Evolutionary conservation across 345 rosid species (phyloP), one percentile per base, ranked within the genome.

Genomic region (Noccaea caerulescens): DNA sequence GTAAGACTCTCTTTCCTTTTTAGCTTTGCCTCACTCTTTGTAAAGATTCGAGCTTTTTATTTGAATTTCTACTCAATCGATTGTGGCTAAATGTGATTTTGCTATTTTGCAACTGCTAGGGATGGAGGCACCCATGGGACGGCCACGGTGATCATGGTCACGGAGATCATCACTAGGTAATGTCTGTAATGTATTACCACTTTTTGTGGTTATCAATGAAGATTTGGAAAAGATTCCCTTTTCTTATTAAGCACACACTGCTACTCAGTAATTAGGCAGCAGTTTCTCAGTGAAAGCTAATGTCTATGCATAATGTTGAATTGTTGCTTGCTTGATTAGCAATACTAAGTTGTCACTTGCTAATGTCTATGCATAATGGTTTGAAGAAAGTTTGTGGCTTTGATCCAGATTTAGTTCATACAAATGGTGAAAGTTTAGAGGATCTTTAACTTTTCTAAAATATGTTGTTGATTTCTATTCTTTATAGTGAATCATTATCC

Each of bases 51-150:
- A 38, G 18, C 10, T 49, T 54, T 27, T 32, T 18, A 16, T 1
- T 63, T 49, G 4, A 12, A 9, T 49, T 49, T 7, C 10, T 36
- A 33, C 41, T 68, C 62, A 36, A 63, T 36, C 13, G 4, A 58
- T 36, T 51, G 18, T 63, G 16, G 25, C 55, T 60, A 7, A 60
- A 36, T 63, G 5, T 58, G 73, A 43, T 68, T n/a, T 65, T 10
- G 13, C 30, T 27, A 13, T 9, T 55, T 69, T 73, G 33, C 54
- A 44, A 44, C 23, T 73, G 62, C 3, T 73, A 93, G 98, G 98
- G 98, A 32, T 93, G 97, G 97, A 71, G 97, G 44, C 99, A 91
- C 77, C 99, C 97, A 4, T 94, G 99, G 99, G 99, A 94, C 25
- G 97, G 97, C 13, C 98, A 90, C 67, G 98, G 80, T 64, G 98